phyloP scores from a whole-genome alignment of 106 monocot genomes.

The Agapanthus africanus region DNA sequence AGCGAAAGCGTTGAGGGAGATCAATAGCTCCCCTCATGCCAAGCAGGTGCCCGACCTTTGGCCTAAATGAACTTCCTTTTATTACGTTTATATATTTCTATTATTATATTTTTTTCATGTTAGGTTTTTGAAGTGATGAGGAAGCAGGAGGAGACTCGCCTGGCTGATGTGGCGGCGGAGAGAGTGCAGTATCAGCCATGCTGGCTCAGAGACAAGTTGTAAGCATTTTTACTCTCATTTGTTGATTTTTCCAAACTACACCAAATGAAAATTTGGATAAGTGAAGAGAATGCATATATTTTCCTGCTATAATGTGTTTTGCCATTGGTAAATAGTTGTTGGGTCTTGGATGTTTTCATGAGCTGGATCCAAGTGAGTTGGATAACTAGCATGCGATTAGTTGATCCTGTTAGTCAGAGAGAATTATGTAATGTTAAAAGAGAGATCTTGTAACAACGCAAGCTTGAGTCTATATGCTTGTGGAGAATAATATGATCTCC shows the following conservation, averaged over 20 bases:
- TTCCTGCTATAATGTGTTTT: too few relatives aligned
- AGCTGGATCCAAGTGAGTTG: too few relatives aligned
- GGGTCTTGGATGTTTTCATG: too few relatives aligned
- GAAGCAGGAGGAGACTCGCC: constrained; percentile 78
- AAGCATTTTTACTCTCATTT: neutral
- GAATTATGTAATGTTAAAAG: too few relatives aligned
- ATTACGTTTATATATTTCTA: neutral
- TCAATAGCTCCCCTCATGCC: constrained; percentile 62
- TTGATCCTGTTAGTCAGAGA: too few relatives aligned
- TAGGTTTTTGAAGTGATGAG: constrained; percentile 92
- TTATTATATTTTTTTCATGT: neutral
- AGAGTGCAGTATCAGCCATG: constrained; percentile 48
- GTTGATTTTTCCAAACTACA: neutral
- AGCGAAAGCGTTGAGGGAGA: constrained; percentile 71
- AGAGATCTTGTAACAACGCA: too few relatives aligned
- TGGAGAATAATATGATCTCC: too few relatives aligned
- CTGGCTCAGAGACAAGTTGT: constrained; percentile 39
- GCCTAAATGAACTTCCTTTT: neutral
- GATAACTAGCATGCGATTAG: too few relatives aligned
- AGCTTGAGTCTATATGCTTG: too few relatives aligned
- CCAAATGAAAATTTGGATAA: too few relatives aligned
- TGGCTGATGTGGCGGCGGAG: constrained; percentile 58
- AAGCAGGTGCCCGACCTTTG: constrained; percentile 48
- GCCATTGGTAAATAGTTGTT: too few relatives aligned
- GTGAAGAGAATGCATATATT: too few relatives aligned